Conservation (phyloP, 345 rosid species). For the Passiflora organensis region DNA sequence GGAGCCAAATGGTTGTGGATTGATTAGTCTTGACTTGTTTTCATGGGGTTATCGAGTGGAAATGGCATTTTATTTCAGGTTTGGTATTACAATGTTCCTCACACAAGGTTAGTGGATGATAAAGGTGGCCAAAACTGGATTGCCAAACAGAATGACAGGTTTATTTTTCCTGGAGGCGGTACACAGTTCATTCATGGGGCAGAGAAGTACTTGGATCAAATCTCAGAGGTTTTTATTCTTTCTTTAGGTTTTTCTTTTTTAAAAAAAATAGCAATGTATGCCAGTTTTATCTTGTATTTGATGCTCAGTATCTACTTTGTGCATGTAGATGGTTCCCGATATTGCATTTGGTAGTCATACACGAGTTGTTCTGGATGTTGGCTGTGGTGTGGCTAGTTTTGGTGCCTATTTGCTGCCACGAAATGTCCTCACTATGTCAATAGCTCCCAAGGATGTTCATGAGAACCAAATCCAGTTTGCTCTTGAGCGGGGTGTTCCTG, state of each 20-base stretch:
- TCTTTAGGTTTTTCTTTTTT: not conserved
- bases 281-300: too few relatives aligned
- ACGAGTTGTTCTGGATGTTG: conserved; percentile 77
- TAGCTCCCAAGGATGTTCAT: conserved; percentile 99
- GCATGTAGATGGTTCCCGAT: conserved; percentile 71
- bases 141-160: conserved; percentile 57
- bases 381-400: conserved; percentile 99
- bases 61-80: conserved; percentile 48
- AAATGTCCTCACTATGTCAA: conserved; percentile 72
- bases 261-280: not conserved
- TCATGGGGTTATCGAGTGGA: too few relatives aligned
- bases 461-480: conserved; percentile 99
- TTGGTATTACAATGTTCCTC: conserved; percentile 89
- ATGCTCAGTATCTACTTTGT: conserved; percentile 12
- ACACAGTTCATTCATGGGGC: conserved; percentile 98
- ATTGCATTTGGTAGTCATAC: conserved; percentile 68
- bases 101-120: conserved; percentile 75
- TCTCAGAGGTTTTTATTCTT: conserved; percentile 59
- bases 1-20: too few relatives aligned
- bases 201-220: conserved; percentile 80
- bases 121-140: conserved; percentile 99
- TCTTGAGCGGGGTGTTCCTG: conserved; percentile 97
- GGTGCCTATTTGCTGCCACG: conserved; percentile 85
- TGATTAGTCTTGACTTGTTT: too few relatives aligned
- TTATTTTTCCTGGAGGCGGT: conserved; percentile 96